Percentiles rank a stretch among this genome's conserved stretches.
These are phyloP conservation scores for Magnolia officinalis DNA, from an alignment of 164 flowering plant genomes.

Conservation along the genomic window DNA sequence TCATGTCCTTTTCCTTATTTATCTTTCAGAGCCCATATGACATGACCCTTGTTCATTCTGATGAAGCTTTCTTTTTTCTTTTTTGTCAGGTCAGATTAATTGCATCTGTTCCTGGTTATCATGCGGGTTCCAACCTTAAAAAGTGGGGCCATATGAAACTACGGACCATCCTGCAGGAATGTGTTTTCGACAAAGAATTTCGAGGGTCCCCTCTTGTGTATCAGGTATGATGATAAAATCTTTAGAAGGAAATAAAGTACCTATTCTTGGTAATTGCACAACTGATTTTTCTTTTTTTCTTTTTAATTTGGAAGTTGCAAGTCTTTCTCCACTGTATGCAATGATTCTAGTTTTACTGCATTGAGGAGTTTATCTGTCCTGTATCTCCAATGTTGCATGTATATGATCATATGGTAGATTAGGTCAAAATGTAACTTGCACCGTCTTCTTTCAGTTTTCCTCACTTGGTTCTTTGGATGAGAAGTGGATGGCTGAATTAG, in stretches of 20 bases:
- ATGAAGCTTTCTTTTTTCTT: not conserved
- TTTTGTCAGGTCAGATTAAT: slow-evolving; percentile 62
- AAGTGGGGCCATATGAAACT: slow-evolving; percentile 99
- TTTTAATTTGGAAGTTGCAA: not conserved
- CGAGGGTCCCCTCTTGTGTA: slow-evolving; percentile 74
- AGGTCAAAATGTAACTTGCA: slow-evolving; percentile 1
- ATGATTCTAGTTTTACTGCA: not conserved
- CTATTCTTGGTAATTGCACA: too few species aligned
- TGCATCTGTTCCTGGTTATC: slow-evolving; percentile 99
- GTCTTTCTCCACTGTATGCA: not conserved
- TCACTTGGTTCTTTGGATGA: slow-evolving; percentile 98
- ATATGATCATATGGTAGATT: not conserved
- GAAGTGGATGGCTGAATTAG: slow-evolving; percentile 96
- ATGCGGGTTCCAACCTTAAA: slow-evolving; percentile 64
- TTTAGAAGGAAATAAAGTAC: too few species aligned
- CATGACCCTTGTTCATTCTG: not conserved
- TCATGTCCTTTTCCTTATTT: too few species aligned
- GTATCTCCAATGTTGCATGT: not conserved
- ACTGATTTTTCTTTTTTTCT: too few species aligned
- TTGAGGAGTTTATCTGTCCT: not conserved
- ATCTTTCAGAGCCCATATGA: not conserved
- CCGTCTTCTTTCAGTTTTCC: slow-evolving; percentile 63
- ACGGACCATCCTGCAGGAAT: slow-evolving; percentile 67
- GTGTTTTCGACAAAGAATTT: slow-evolving; percentile 68
- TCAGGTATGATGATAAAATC: slow-evolving; percentile 49